Evolutionary conservation across 805 yeast genomes (phyloP), one percentile per base, ranked within the genome.

Genomic region (Debaryomyces maramus): DNA sequence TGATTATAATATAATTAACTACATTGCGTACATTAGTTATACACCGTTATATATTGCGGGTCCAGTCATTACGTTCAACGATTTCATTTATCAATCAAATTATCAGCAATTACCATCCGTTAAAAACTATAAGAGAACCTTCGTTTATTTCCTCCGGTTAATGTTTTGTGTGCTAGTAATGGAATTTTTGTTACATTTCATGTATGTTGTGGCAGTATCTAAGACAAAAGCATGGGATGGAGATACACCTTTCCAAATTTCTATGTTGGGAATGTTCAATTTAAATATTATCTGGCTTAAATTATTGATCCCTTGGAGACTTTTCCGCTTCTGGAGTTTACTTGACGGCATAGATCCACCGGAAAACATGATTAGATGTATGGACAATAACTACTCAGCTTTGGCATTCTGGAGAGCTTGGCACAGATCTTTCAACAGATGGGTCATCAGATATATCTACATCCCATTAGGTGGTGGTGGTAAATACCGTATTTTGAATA

Each of bases 391-490:
- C 63, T 93, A 83, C 61, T 85, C 95, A 23, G 93, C 97, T 0
- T 62, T 88, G 45, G 88, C 93, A n/a, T 93, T 93, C 60, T 93
- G 99, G 99, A 77, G 98, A 57, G 95, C 96, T 3, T 93, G 99
- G 99, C 99, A 93, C 63, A 78, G 98, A 55, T 84, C 95, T 34
- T 93, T 72, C 67, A 90, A 91, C 64, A 77, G 85, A 50, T 93
- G 97, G 95, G 85, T 87, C 23, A 77, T 86, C 18, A 74, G 96
- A 45, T 93, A 93, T 61, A 77, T 93, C 29, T 93, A 93, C 53
- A 74, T 93, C 16, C 99, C 99, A 3, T 65, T 93, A 44, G 98
- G 98, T 8, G 75, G 74, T 4, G 97, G 97, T 0, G 73, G 85
- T 0, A 68, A 64, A 6, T 77, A 81, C 51, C 73, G 97, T 47